Evolutionary conservation across 1,284 basidiomycete genomes (phyloP).

Genomic region (Ganoderma sinense): DNA sequence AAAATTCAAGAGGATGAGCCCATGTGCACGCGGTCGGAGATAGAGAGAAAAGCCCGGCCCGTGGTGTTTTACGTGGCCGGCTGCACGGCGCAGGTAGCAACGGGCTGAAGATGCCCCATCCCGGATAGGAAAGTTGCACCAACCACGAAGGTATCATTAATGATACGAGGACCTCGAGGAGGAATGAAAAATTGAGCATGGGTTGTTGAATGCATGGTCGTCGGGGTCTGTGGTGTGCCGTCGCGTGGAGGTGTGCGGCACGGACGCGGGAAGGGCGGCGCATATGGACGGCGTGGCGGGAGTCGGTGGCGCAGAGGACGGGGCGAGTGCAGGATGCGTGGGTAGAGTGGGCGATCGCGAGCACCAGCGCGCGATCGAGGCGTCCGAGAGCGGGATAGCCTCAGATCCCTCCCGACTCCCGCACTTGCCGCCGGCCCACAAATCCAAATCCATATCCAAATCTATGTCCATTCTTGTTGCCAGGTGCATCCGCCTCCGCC

Average conservation of each 20-base stretch:
- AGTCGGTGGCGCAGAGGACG: not conserved
- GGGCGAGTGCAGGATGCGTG: not conserved
- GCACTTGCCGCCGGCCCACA: not conserved
- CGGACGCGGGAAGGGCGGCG: not conserved
- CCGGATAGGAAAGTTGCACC: constrained; percentile 1
- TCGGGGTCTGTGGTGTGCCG: not conserved
- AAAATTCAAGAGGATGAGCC: not conserved
- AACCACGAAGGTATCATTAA: not conserved
- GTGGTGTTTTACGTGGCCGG: not conserved
- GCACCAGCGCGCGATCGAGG: not conserved
- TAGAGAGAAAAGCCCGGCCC: not conserved
- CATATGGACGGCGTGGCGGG: no score
- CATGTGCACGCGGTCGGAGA: not conserved
- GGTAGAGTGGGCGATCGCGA: not conserved
- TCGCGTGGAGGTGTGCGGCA: not conserved
- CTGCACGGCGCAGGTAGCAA: not conserved
- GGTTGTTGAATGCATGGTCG: not conserved
- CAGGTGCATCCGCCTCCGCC: no score
- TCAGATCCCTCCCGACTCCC: not conserved
- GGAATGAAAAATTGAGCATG: not conserved
- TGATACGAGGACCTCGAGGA: not conserved
- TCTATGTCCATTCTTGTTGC: not conserved
- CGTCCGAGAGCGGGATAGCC: not conserved
- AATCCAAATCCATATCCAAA: not conserved
- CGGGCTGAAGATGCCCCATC: not conserved